Conservation (phyloP, 2,329 filamentous ascomycete species). For the Mycosphaerella sp. region DNA sequence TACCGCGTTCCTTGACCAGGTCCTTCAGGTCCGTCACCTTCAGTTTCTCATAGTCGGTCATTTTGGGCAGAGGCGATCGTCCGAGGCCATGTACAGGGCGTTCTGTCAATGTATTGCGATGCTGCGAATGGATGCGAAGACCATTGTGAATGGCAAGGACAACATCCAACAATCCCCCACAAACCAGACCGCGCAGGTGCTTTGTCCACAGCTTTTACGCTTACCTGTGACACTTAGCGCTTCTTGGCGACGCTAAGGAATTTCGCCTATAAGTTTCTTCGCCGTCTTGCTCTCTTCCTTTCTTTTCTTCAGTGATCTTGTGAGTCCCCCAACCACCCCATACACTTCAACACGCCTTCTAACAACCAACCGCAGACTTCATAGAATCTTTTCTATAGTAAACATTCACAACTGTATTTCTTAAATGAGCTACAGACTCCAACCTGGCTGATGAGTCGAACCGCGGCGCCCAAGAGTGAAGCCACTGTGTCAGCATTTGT, state of each 20-base stretch:
- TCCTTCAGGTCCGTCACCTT: conserved; percentile 45
- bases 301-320: conserved; percentile 8
- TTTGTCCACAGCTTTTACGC: too few species aligned
- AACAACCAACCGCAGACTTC: conserved; percentile 21
- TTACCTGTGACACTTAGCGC: too few species aligned
- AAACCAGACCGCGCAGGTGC: too few species aligned
- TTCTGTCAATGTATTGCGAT: conserved; percentile 1
- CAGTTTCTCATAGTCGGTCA: conserved; percentile 41
- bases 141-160: too few species aligned
- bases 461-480: conserved; percentile 34
- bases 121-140: neutral
- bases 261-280: too few species aligned
- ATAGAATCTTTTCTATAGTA: conserved; percentile 98
- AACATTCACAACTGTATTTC: conserved; percentile 86
- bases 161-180: too few species aligned
- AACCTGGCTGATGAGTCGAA: conserved; percentile 34
- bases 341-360: conserved; percentile 5
- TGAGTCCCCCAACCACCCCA: conserved; percentile 5
- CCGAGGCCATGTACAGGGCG: neutral
- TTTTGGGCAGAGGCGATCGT: conserved; percentile 11
- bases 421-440: conserved; percentile 66
- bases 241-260: too few species aligned
- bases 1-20: conserved; percentile 43
- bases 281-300: too few species aligned
- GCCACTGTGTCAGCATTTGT: conserved; percentile 25